Evolutionary conservation across 192 early-diverging fungal species (phyloP).

Genomic region (Coemansia sp.): DNA sequence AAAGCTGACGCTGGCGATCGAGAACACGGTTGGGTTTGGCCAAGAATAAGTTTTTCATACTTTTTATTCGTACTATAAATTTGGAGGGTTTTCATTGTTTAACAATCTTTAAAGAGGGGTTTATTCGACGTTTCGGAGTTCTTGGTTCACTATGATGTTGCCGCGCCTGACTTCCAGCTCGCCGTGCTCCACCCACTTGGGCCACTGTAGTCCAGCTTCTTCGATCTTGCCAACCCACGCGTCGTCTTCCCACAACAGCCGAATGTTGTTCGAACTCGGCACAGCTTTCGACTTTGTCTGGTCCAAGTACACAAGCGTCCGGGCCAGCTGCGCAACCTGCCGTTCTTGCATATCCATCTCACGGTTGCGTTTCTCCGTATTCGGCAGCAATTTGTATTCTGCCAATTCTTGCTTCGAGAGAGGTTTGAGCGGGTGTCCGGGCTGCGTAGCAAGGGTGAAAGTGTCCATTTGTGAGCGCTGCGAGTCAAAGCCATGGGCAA

Average conservation of each 20-base stretch:
- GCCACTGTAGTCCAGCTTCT: constrained; percentile 36
- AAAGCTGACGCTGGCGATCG: constrained; percentile 90
- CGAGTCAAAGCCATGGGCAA: constrained; percentile 34
- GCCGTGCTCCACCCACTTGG: constrained; percentile 41
- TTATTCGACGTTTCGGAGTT: constrained; percentile 17
- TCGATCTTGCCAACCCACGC: constrained; percentile 31
- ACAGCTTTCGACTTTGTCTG: constrained; percentile 11
- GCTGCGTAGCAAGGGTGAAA: constrained; percentile 30
- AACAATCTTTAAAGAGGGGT: not conserved
- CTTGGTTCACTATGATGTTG: constrained; percentile 38
- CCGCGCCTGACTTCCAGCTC: constrained; percentile 43
- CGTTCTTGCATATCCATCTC: constrained; percentile 47
- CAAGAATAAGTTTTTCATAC: constrained; percentile 62
- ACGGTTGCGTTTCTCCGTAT: constrained; percentile 23
- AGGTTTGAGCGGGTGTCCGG: constrained; percentile 33
- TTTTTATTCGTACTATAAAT: not conserved
- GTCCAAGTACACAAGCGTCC: constrained; percentile 42
- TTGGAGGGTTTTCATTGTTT: not conserved
- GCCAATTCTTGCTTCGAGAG: not conserved
- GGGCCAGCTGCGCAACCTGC: constrained; percentile 47
- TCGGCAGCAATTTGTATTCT: constrained; percentile 18
- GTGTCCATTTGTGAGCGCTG: constrained; percentile 18
- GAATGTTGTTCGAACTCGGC: not conserved
- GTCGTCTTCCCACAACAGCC: constrained; percentile 38
- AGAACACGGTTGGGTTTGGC: constrained; percentile 94